A percentile compares a stretch with the other conserved stretches of the same genome.
These are phyloP conservation scores for Fimicolochytrium jonesii DNA, from an alignment of 192 early-diverging fungal species.

Conservation along the genomic window DNA sequence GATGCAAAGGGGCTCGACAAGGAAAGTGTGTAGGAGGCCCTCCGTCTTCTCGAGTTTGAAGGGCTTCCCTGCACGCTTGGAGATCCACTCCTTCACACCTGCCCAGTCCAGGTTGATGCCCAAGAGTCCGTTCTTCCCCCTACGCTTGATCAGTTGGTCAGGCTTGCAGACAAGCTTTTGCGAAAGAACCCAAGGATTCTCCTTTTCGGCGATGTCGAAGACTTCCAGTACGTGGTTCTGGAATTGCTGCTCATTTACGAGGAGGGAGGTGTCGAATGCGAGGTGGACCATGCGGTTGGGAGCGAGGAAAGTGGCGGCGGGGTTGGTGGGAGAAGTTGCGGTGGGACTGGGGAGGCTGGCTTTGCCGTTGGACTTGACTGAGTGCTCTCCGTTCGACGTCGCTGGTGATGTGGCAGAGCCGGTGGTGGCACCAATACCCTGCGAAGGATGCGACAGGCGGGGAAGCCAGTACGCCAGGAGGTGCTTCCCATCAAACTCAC, in stretches of 20 bases:
- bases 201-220: slow-evolving; percentile 67
- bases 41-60: slow-evolving; percentile 79
- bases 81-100: slow-evolving; percentile 85
- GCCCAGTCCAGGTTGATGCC: slow-evolving; percentile 89
- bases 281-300: slow-evolving; percentile 71
- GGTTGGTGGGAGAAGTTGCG: slow-evolving; percentile 19
- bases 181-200: slow-evolving; percentile 80
- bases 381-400: no score
- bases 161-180: slow-evolving; percentile 93
- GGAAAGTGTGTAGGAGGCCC: slow-evolving; percentile 88
- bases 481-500: slow-evolving; percentile 98
- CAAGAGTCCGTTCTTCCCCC: slow-evolving; percentile 93
- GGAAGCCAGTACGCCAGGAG: slow-evolving; percentile 86
- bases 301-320: slow-evolving; percentile 60
- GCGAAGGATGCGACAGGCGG: slow-evolving; percentile 58
- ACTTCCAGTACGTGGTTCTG: slow-evolving; percentile 51
- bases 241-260: slow-evolving; percentile 23
- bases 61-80: slow-evolving; percentile 79
- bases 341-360: background rate
- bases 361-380: background rate
- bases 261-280: slow-evolving; percentile 59
- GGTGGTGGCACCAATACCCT: background rate
- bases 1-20: slow-evolving; percentile 92
- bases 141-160: slow-evolving; percentile 96
- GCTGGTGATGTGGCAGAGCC: background rate